Percentiles rank a stretch among this genome's conserved stretches.
Evolutionary conservation across 768 basidiomycete genomes (phyloP).

Genomic region (Trichaptum fuscoviolaceum): DNA sequence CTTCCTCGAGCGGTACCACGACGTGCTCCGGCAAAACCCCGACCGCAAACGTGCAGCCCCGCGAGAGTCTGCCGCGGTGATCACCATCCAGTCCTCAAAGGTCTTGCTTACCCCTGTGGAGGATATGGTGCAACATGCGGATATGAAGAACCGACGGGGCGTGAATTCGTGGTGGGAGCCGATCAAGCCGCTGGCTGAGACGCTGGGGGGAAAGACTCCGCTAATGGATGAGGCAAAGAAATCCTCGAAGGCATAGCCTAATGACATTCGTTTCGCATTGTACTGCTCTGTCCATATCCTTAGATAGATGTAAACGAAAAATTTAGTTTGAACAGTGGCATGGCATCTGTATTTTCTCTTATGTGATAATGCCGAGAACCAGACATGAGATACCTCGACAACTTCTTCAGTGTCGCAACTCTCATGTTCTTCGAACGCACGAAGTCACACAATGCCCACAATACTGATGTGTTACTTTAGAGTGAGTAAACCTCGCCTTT

Average conservation of each 20-base stretch:
- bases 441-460: no score
- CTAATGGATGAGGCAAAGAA: neutral
- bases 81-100: constrained; percentile 81
- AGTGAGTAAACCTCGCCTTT: no score
- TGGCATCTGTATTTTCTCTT: neutral
- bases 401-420: no score
- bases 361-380: no score
- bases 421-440: no score
- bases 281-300: no score
- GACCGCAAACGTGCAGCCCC: constrained; percentile 49
- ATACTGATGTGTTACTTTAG: no score
- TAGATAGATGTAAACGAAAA: no score
- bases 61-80: constrained; percentile 75
- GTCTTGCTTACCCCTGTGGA: constrained; percentile 80
- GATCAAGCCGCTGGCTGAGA: constrained; percentile 66
- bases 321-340: neutral
- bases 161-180: constrained; percentile 74
- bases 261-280: neutral
- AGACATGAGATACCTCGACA: no score
- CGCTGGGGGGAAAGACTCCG: constrained; percentile 36
- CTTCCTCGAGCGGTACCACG: constrained; percentile 84
- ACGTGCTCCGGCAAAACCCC: constrained; percentile 43
- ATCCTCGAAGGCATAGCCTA: neutral
- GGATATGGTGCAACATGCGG: constrained; percentile 81
- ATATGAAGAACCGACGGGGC: constrained; percentile 86